Conservation (phyloP, 805 yeast genomes). For the Candida chauliodis region DNA sequence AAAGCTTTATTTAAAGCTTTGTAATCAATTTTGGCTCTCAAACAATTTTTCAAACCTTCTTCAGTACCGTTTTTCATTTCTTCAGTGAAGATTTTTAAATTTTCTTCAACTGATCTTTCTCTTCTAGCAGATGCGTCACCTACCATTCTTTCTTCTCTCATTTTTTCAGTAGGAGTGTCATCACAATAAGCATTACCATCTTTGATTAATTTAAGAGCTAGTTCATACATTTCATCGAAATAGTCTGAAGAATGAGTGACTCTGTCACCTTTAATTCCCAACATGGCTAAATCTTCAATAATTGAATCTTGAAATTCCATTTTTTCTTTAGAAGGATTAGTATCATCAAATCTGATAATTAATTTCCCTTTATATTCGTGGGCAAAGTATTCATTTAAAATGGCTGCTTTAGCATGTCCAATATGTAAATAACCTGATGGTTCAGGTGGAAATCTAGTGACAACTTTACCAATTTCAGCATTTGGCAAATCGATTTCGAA, state of each 20-base stretch:
- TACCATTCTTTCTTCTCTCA: conserved; percentile 99
- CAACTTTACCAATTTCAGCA: conserved; percentile 92
- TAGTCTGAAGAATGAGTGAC: conserved; percentile 91
- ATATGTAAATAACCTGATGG: conserved; percentile 99
- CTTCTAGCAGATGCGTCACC: conserved; percentile 92
- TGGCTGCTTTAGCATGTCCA: conserved; percentile 99
- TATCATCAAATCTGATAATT: conserved; percentile 95
- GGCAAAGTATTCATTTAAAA: conserved; percentile 95
- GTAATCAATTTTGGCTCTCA: conserved; percentile 95
- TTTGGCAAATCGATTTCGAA: conserved; percentile 89
- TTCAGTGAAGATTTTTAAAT: conserved; percentile 75
- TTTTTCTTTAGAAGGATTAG: conserved; percentile 96
- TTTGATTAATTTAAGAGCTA: conserved; percentile 81
- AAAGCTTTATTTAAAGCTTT: conserved; percentile 88
- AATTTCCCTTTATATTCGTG: conserved; percentile 93
- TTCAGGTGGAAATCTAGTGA: conserved; percentile 99
- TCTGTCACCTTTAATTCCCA: conserved; percentile 90
- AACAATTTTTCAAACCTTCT: conserved; percentile 85
- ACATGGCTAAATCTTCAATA: conserved; percentile 81
- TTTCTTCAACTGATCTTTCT: conserved; percentile 91
- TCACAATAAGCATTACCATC: conserved; percentile 98
- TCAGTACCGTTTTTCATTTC: conserved; percentile 95
- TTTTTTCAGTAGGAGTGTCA: conserved; percentile 87
- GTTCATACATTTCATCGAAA: conserved; percentile 86
- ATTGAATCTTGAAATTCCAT: conserved; percentile 92